Conservation (phyloP, 768 basidiomycete genomes). For the Mycena polygramma region DNA sequence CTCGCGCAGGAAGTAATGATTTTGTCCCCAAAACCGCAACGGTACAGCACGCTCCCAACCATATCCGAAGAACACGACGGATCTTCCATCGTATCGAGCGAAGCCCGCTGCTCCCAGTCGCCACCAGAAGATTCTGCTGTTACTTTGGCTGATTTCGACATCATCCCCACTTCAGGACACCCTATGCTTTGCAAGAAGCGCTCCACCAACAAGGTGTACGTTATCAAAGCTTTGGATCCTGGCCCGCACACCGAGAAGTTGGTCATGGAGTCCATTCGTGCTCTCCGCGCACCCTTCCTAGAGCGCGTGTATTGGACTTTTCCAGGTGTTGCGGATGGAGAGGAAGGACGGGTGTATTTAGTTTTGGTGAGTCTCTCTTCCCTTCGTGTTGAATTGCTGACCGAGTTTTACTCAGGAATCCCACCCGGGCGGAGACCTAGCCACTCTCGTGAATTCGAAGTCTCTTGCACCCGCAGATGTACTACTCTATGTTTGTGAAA, state of each 20-base stretch:
- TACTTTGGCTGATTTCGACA: slow-evolving; percentile 35
- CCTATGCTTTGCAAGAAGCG: slow-evolving; percentile 36
- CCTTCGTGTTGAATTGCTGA: background rate
- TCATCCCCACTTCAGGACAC: slow-evolving; percentile 28
- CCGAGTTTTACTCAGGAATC: slow-evolving; percentile 38
- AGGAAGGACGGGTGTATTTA: slow-evolving; percentile 47
- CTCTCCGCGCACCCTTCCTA: slow-evolving; percentile 43
- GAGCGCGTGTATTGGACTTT: slow-evolving; percentile 47
- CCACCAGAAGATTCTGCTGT: slow-evolving; percentile 7
- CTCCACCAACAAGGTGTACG: slow-evolving; percentile 29
- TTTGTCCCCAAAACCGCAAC: slow-evolving; percentile 43
- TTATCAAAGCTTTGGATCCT: slow-evolving; percentile 28
- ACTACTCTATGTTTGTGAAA: slow-evolving; percentile 46
- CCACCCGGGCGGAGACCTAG: slow-evolving; percentile 38
- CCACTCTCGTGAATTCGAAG: slow-evolving; percentile 34
- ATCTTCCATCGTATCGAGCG: slow-evolving; percentile 21
- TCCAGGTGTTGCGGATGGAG: slow-evolving; percentile 36
- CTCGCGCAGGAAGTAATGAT: slow-evolving; percentile 50
- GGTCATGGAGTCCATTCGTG: slow-evolving; percentile 31
- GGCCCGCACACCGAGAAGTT: slow-evolving; percentile 16
- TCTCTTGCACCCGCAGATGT: slow-evolving; percentile 39
- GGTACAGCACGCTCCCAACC: slow-evolving; percentile 32
- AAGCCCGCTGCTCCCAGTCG: slow-evolving; percentile 24
- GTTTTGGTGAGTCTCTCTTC: slow-evolving; percentile 41
- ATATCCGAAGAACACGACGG: slow-evolving; percentile 33